phyloP scores from a whole-genome alignment of 306 rosid genomes.

The Carpinus fangiana region DNA sequence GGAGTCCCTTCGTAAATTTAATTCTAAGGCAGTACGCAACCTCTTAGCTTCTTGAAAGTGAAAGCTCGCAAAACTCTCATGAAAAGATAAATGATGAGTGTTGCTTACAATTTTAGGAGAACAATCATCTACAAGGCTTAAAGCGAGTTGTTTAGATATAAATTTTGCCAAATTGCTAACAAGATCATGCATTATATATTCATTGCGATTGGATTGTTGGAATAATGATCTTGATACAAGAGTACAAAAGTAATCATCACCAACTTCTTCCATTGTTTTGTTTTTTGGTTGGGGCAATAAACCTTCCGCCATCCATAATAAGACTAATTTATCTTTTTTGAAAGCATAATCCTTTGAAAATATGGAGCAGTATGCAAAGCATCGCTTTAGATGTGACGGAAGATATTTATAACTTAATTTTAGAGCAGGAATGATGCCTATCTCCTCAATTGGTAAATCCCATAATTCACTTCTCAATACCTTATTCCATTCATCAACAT shows the following conservation, averaged over 20 bases:
- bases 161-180: constrained; percentile 22
- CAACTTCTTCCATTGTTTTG: constrained; percentile 9
- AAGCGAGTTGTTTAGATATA: background rate
- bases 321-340: constrained; percentile 6
- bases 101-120: background rate
- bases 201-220: background rate
- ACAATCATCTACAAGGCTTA: background rate
- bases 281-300: background rate
- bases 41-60: too few species aligned
- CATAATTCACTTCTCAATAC: constrained; percentile 20
- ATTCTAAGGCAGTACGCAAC: too few species aligned
- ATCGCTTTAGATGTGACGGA: background rate
- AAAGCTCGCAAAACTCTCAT: too few species aligned
- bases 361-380: constrained; percentile 21
- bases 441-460: background rate
- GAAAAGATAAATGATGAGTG: background rate
- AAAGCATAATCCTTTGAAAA: constrained; percentile 9
- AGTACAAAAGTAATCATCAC: constrained; percentile 9
- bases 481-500: background rate
- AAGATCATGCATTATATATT: constrained; percentile 27
- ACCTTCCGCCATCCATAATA: constrained; percentile 26
- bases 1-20: too few species aligned
- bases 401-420: constrained; percentile 18
- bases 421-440: constrained; percentile 6
- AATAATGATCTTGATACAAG: constrained; percentile 24